Evolutionary conservation across 352 stramenopile genomes (phyloP), one percentile per base, ranked within the genome.

Genomic region (Globisporangium solare): DNA sequence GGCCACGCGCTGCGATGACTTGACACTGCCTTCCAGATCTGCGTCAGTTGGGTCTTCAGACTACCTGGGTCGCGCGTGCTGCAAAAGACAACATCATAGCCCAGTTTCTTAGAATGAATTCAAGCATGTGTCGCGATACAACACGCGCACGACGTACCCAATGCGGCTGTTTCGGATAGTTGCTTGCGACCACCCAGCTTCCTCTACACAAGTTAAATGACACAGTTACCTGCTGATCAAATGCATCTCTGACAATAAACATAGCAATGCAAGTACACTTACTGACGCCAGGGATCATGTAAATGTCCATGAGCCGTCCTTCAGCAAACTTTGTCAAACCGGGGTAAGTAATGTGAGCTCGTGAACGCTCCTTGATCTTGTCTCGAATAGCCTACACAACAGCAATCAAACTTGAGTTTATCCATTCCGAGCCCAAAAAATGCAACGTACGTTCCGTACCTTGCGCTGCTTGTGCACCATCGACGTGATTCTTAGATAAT

Each of bases 1-100:
- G 95, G 95, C 97, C 97, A 99, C 27, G 96, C 83, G 58, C 94
- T 98, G 40, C 97, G 89, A 66, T 99, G 94, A 58, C 89, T 97
- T 43, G 89, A 90, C 13, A 98, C 74, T 24, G 96, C 88, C 47
- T 93, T 94, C 49, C 96, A 80, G 18, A 98, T 72, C 27, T 81
- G 66, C 43, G 87, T 74, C 24, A 99, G 67, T 49, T 94, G 86
- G 20, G 81, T 88, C 62, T 88, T 97, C 43, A 83, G 56, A 60
- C 68, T 97, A 8, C 83, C 86, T 49, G 76, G 80, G 52, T 94
- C 85, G 12, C 86, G 82, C 32, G 75, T 94, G 27, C 79, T 83
- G 40, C 3, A 54, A 15, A n/a, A 37, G 41, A 27, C 22, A 37
- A 20, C 35, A 46, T 6, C 54, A 7, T 49, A 52, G 22, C 21